Percentiles rank a stretch among this genome's conserved stretches.
These are phyloP conservation scores for Apiotrichum domesticum DNA, from an alignment of 1,284 basidiomycete species.

Conservation along the genomic window DNA sequence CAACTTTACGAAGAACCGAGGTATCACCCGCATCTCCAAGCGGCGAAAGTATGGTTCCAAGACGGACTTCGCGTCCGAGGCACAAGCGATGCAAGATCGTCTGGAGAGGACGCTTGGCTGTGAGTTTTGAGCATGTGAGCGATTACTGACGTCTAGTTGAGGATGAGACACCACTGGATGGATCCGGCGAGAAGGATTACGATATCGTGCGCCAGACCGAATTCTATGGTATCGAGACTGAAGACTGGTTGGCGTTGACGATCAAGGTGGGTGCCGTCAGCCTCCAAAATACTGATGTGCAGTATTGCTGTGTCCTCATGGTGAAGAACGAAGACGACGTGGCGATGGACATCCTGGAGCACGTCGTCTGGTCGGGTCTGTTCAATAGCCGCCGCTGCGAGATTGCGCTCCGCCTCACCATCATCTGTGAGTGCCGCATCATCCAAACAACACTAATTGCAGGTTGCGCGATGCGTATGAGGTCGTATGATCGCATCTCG, in stretches of 20 bases:
- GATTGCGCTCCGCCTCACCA: slow-evolving; percentile 62
- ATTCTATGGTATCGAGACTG: slow-evolving; percentile 77
- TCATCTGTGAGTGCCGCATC: slow-evolving; percentile 56
- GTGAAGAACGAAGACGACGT: slow-evolving; percentile 56
- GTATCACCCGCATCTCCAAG: slow-evolving; percentile 36
- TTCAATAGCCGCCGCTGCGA: slow-evolving; percentile 63
- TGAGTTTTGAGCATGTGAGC: slow-evolving; percentile 4
- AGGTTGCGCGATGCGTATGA: slow-evolving; percentile 65
- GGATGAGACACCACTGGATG: slow-evolving; percentile 38
- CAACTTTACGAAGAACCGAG: slow-evolving; percentile 67
- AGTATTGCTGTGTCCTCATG: slow-evolving; percentile 83
- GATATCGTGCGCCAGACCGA: slow-evolving; percentile 31
- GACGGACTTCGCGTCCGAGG: slow-evolving; percentile 29
- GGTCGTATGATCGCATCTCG: slow-evolving; percentile 57
- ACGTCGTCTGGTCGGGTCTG: slow-evolving; percentile 68
- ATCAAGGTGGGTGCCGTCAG: slow-evolving; percentile 59
- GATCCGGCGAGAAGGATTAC: slow-evolving; percentile 13
- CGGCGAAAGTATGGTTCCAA: slow-evolving; percentile 19
- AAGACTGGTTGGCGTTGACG: slow-evolving; percentile 77
- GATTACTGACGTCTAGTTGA: slow-evolving; percentile 24
- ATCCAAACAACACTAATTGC: background rate
- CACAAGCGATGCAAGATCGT: slow-evolving; percentile 40
- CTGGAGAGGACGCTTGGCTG: slow-evolving; percentile 39
- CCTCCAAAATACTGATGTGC: background rate
- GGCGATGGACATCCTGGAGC: slow-evolving; percentile 72